These are phyloP conservation scores for Hypsizygus marmoreus DNA, from an alignment of 768 basidiomycete species.

Conservation along the genomic window DNA sequence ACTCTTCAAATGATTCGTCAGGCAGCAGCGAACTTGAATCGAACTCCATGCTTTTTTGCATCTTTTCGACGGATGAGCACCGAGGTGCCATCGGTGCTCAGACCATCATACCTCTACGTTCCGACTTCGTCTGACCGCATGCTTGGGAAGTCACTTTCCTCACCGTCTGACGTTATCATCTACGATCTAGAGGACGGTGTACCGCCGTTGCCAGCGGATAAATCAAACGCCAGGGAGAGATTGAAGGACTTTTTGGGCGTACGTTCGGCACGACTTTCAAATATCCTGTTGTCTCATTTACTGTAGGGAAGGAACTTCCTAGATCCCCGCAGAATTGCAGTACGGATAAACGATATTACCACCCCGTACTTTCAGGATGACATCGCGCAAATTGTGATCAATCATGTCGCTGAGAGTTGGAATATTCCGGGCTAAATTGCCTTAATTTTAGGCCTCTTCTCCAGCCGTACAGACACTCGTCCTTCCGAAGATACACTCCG, in stretches of 20 bases:
- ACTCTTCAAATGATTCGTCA: too few species aligned
- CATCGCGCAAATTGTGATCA: constrained; percentile 56
- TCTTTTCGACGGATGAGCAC: constrained; percentile 8
- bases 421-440: not conserved
- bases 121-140: constrained; percentile 80
- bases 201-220: constrained; percentile 62
- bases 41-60: too few species aligned
- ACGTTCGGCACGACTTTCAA: too few species aligned
- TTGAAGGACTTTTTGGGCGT: constrained; percentile 60
- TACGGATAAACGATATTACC: constrained; percentile 67
- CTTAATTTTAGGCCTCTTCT: constrained; percentile 28
- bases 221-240: constrained; percentile 57
- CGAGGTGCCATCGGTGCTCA: constrained; percentile 19
- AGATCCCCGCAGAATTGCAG: constrained; percentile 56
- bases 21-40: too few species aligned
- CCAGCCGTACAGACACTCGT: constrained; percentile 64
- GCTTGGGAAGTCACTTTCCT: constrained; percentile 73
- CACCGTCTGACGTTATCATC: constrained; percentile 71
- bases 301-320: constrained; percentile 37
- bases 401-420: not conserved
- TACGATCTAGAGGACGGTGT: constrained; percentile 93
- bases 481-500: constrained; percentile 81
- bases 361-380: constrained; percentile 72
- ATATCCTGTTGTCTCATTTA: too few species aligned
- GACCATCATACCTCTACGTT: constrained; percentile 75